Evolutionary conservation across 805 yeast species (phyloP).

Genomic region (Saccharomycopsis guyanensis): DNA sequence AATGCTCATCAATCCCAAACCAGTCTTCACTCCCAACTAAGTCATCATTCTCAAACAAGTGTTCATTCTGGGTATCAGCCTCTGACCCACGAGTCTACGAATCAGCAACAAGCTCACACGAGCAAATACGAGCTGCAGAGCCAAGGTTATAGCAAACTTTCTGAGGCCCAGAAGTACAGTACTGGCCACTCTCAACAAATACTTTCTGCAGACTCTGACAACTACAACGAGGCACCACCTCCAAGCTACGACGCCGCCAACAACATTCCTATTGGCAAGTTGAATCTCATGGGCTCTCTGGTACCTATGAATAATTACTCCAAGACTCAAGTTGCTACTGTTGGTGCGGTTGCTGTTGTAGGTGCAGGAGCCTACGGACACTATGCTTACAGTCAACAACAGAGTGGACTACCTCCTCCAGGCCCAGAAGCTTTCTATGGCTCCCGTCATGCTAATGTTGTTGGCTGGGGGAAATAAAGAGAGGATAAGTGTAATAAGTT

Average conservation of each 20-base stretch:
- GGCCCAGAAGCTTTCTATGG: slow-evolving; percentile 6
- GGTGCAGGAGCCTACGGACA: slow-evolving; percentile 1
- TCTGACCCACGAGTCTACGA: too few species aligned
- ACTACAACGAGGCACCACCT: slow-evolving; percentile 3
- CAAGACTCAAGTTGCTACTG: background rate
- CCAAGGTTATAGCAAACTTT: too few species aligned
- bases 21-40: too few species aligned
- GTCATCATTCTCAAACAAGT: too few species aligned
- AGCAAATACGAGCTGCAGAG: too few species aligned
- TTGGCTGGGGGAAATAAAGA: slow-evolving; percentile 4
- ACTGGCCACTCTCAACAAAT: too few species aligned
- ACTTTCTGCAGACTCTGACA: too few species aligned
- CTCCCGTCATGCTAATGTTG: slow-evolving; percentile 6
- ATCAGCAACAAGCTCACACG: background rate
- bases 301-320: background rate
- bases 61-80: too few species aligned
- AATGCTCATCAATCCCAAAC: too few species aligned
- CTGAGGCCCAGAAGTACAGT: background rate
- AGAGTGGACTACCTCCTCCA: slow-evolving; percentile 2
- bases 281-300: background rate
- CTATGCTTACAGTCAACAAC: background rate
- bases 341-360: background rate
- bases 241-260: slow-evolving; percentile 1
- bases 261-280: background rate
- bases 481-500: too few species aligned